These are phyloP conservation scores for Tubosaeta brunneosetosa DNA, from an alignment of 768 basidiomycete genomes.

Conservation along the genomic window DNA sequence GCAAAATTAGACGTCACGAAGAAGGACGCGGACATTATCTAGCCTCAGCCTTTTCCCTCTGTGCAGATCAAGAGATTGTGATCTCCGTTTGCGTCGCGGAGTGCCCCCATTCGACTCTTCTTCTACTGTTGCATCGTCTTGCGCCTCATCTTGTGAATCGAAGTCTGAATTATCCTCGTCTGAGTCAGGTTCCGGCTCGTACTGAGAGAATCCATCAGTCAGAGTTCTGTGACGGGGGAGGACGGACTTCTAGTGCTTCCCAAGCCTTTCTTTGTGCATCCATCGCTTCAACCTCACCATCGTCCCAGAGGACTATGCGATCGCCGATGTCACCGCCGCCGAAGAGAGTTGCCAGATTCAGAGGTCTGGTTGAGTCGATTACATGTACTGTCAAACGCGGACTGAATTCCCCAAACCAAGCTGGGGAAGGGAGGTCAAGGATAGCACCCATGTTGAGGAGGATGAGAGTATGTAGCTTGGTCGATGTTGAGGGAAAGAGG, in stretches of 20 bases:
- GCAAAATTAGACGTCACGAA: background rate
- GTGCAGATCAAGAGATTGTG: slow-evolving; percentile 34
- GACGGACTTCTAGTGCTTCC: slow-evolving; percentile 73
- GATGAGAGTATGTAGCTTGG: slow-evolving; percentile 83
- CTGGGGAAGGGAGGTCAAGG: slow-evolving; percentile 68
- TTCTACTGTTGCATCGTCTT: slow-evolving; percentile 36
- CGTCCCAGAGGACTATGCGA: slow-evolving; percentile 88
- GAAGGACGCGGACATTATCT: slow-evolving; percentile 37
- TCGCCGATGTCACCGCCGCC: slow-evolving; percentile 61
- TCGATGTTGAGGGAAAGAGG: slow-evolving; percentile 1
- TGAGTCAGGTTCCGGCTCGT: slow-evolving; percentile 71
- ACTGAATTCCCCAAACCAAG: slow-evolving; percentile 74
- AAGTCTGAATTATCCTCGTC: slow-evolving; percentile 51
- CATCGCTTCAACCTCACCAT: slow-evolving; percentile 71
- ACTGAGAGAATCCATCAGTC: slow-evolving; percentile 40
- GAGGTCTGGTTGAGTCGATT: slow-evolving; percentile 90
- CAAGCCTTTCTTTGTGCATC: slow-evolving; percentile 73
- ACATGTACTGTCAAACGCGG: slow-evolving; percentile 73
- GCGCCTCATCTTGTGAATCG: slow-evolving; percentile 42
- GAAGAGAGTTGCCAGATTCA: slow-evolving; percentile 85
- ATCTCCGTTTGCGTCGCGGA: slow-evolving; percentile 48
- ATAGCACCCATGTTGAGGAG: slow-evolving; percentile 90
- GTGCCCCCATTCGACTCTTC: slow-evolving; percentile 37
- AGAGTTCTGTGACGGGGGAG: background rate
- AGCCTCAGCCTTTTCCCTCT: slow-evolving; percentile 57